Percentiles rank a stretch among this genome's conserved stretches.
Conservation (phyloP, 1,284 basidiomycete genomes). For the Microbotryum intermedium region DNA sequence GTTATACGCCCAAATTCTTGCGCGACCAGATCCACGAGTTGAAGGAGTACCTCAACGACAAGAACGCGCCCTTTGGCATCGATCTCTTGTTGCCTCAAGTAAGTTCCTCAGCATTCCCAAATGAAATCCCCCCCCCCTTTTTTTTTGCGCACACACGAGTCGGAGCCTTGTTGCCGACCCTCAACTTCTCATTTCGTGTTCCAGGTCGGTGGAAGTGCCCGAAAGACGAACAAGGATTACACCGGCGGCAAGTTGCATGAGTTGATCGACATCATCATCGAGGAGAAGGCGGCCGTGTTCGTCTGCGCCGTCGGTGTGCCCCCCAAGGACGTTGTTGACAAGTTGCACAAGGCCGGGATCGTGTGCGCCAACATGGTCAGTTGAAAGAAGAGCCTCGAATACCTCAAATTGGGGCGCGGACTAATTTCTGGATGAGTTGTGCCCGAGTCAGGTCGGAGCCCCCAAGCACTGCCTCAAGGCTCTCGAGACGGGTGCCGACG, state of each 20-base stretch:
- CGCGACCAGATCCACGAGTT: slow-evolving; percentile 57
- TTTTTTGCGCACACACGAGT: not conserved
- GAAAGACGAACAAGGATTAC: slow-evolving; percentile 28
- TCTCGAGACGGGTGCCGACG: slow-evolving; percentile 66
- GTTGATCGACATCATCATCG: slow-evolving; percentile 75
- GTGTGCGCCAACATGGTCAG: slow-evolving; percentile 83
- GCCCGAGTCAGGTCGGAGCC: not conserved
- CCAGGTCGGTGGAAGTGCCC: not conserved
- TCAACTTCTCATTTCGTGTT: too few relatives aligned
- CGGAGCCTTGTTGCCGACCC: not conserved
- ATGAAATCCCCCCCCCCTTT: slow-evolving; percentile 51
- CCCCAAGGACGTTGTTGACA: slow-evolving; percentile 64
- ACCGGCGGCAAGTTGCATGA: slow-evolving; percentile 54
- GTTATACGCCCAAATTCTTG: slow-evolving; percentile 38
- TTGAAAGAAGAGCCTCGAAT: slow-evolving; percentile 44
- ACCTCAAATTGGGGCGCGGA: not conserved
- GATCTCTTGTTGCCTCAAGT: slow-evolving; percentile 76
- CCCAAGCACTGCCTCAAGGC: slow-evolving; percentile 62
- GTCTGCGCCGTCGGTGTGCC: slow-evolving; percentile 81
- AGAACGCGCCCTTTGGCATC: slow-evolving; percentile 72
- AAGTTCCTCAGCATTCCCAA: slow-evolving; percentile 69
- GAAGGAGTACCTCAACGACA: slow-evolving; percentile 50
- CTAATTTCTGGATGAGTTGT: too few relatives aligned
- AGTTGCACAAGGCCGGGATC: slow-evolving; percentile 48
- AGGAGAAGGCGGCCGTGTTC: slow-evolving; percentile 70